Percentiles rank a stretch among this genome's conserved stretches.
These are phyloP conservation scores for Exophiala aquamarina DNA, from an alignment of 2,329 filamentous ascomycete genomes.

Conservation along the genomic window DNA sequence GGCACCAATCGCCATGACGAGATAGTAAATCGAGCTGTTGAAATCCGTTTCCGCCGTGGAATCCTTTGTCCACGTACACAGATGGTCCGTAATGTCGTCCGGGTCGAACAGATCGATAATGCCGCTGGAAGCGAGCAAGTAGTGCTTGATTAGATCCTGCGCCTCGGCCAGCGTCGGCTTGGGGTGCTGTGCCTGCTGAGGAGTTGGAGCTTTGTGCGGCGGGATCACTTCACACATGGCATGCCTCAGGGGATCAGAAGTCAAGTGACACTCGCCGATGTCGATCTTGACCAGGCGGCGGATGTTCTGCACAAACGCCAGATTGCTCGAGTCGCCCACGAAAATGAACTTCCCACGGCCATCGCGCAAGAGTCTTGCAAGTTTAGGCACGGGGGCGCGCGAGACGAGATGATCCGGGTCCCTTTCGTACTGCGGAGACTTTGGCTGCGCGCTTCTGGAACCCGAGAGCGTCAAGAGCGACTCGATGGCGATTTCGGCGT, in stretches of 20 bases:
- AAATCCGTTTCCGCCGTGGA: slow-evolving; percentile 36
- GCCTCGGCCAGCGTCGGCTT: slow-evolving; percentile 41
- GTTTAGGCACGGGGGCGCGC: slow-evolving; percentile 39
- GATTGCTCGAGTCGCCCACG: slow-evolving; percentile 54
- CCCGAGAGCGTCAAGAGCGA: slow-evolving; percentile 28
- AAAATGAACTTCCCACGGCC: slow-evolving; percentile 56
- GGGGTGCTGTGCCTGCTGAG: slow-evolving; percentile 16
- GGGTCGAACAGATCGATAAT: slow-evolving; percentile 51
- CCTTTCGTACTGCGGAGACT: slow-evolving; percentile 19
- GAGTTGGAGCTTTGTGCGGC: slow-evolving; percentile 17
- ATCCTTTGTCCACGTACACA: slow-evolving; percentile 40
- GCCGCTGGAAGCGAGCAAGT: slow-evolving; percentile 48
- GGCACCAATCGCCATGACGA: slow-evolving; percentile 52
- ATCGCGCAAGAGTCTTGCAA: slow-evolving; percentile 50
- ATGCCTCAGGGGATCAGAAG: slow-evolving; percentile 41
- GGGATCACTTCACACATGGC: slow-evolving; percentile 39
- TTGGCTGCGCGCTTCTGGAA: slow-evolving; percentile 24
- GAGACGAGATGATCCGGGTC: slow-evolving; percentile 19
- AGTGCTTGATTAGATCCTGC: slow-evolving; percentile 42
- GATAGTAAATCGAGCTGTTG: slow-evolving; percentile 50
- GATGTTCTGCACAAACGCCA: slow-evolving; percentile 55
- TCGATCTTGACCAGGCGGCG: slow-evolving; percentile 50
- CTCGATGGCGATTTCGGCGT: slow-evolving; percentile 30
- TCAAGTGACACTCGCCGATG: slow-evolving; percentile 43
- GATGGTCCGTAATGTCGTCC: slow-evolving; percentile 41